Base-by-base conservation (phyloP, 768 basidiomycete genomes). In the Peribolospora baueri region DNA sequence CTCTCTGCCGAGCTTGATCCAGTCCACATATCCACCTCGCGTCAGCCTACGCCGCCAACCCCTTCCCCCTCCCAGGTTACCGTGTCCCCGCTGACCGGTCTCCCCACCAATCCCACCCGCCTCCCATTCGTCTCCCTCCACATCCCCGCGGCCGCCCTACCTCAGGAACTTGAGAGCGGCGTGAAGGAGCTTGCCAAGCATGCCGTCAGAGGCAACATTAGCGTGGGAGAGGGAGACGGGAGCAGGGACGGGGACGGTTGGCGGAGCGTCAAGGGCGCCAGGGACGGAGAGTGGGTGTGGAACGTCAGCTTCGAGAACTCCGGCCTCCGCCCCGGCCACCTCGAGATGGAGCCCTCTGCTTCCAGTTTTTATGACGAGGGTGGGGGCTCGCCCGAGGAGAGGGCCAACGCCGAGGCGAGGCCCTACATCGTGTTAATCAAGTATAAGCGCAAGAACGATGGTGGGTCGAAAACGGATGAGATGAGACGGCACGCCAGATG, bases 391-490 rank as follows among this genome's bases (percentile, higher is more conserved):
- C 53, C 50, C 41, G 59, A 60, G 57, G 55, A 3, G 37, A 46
- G 5, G n/a, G 51, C 2, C 43, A 50, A 7, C 25, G 6, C 11
- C 57, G 25, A 10, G 39, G 41, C 0, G 25, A 50, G 7, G 1
- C 57, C 60, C 42, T 10, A 14, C 7, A 52, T 62, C 37, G 47
- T 14, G 5, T 25, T 25, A 25, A 56, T 62, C 36, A n/a, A 25
- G 25, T 62, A 60, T 54, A 57, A 50, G 25, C 45, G 59, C 1
- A 50, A 51, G 13, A 60, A 57, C 14, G 59, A 62, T n/a, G 61
- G 61, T 58, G 7, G 0, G 61, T 25, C 41, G 4, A 1, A 2
- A 13, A 10, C 40, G 5, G 8, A 9, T 38, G n/a, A 38, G 40
- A 10, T 7, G 1, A 36, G 45, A 41, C 25, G 25, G 25, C 25